These are phyloP conservation scores for Lagenaria siceraria DNA, from an alignment of 306 rosid genomes.

Conservation along the genomic window DNA sequence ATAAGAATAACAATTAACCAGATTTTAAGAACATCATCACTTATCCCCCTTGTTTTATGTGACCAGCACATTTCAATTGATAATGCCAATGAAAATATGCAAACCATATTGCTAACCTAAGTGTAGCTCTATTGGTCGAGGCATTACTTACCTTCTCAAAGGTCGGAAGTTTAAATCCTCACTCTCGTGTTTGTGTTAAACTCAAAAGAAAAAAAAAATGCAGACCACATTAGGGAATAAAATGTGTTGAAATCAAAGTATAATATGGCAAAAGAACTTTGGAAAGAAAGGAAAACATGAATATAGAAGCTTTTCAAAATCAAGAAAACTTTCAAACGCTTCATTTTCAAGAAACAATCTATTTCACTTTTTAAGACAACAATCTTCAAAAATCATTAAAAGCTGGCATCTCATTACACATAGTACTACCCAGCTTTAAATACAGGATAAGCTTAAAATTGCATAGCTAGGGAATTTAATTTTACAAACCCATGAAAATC, in stretches of 20 bases:
- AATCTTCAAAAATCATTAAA: neutral
- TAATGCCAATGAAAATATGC: neutral
- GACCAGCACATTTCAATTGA: neutral
- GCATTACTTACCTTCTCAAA: neutral
- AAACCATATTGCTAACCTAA: neutral
- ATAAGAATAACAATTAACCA: neutral
- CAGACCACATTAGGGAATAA: neutral
- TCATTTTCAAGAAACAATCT: neutral
- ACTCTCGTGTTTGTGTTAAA: neutral
- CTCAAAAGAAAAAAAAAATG: neutral
- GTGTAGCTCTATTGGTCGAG: neutral
- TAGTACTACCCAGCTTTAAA: neutral
- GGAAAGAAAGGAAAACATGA: neutral
- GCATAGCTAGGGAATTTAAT: neutral
- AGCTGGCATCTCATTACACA: neutral
- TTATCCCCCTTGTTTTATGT: neutral
- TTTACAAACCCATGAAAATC: neutral
- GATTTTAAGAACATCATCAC: neutral
- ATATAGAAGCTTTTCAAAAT: neutral
- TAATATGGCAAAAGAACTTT: neutral
- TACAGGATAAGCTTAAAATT: neutral
- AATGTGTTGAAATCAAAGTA: neutral
- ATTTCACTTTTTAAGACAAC: neutral
- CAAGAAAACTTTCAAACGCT: neutral
- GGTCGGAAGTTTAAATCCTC: neutral